Evolutionary conservation across 805 yeast genomes (phyloP), one percentile per base, ranked within the genome.

Genomic region (Wickerhamiella occidentalis): DNA sequence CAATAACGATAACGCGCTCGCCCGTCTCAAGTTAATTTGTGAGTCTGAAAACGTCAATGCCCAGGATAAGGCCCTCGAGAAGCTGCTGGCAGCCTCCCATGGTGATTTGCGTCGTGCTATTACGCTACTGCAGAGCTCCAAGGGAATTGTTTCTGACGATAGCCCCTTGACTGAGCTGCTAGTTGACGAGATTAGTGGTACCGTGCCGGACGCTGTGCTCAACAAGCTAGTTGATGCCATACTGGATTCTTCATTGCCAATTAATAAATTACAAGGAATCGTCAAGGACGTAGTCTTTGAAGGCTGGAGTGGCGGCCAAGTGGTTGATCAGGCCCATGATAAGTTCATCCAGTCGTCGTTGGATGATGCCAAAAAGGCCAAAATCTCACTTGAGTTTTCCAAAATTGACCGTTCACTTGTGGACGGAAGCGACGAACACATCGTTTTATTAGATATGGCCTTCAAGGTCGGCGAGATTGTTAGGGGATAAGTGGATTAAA

Each of bases 31-130:
- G 55, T 76, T 69, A 53, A 80, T 92, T 51, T 73, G 79, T 15
- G 68, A 75, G 1, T 53, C 65, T 38, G 80, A 82, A 55, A 69
- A 71, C 37, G 64, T 71, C 6, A 56, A 59, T 12, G 38, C 47
- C 18, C 47, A 37, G 6, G 73, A 72, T 6, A 76, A 71, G 3
- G 84, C 86, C 0, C 68, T 86, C 43, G 69, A 68, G 26, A 78
- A 77, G 58, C 78, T 92, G 11, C 68, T 92, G 50, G 68, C 65
- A n/a, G 79, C 86, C 3, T 76, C 95, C 17, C 75, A 74, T 49
- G 99, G 99, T 51, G 99, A 92, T 69, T 73, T 92, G 59, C 79
- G 99, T 68, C 84, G 80, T 57, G 95, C 96, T 7, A 88, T 92
- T 55, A 92, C 96, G 2, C 75, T 79, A 51, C 71, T 92, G 40